Evolutionary conservation across 2,329 filamentous ascomycete species (phyloP).

Genomic region (Trichoderma afroharzianum): DNA sequence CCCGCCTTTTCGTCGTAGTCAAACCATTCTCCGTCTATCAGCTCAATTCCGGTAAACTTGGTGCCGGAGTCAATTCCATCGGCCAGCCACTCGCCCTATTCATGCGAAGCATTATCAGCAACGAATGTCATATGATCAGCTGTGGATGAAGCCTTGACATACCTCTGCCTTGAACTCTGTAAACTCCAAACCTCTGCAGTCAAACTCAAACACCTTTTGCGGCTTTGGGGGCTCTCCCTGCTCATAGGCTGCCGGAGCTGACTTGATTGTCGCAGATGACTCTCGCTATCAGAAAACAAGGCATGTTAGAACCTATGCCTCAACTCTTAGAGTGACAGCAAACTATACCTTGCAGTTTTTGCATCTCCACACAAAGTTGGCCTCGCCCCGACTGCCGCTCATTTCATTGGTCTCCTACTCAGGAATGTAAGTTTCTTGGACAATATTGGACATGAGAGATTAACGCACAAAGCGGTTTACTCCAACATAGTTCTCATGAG

Average conservation of each 20-base stretch:
- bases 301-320: background rate
- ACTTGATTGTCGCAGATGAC: conserved; percentile 79
- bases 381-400: conserved; percentile 88
- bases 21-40: conserved; percentile 92
- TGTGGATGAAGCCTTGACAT: conserved; percentile 21
- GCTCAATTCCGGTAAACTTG: conserved; percentile 77
- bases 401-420: conserved; percentile 83
- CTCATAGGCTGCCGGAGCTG: conserved; percentile 67
- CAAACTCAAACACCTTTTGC: conserved; percentile 81
- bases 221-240: conserved; percentile 68
- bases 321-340: rapidly evolving
- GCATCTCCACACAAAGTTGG: conserved; percentile 99
- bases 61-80: conserved; percentile 76
- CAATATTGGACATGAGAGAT: background rate
- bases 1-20: conserved; percentile 94
- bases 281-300: conserved; percentile 57
- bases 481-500: conserved; percentile 79
- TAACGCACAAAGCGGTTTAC: conserved; percentile 80
- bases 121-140: background rate
- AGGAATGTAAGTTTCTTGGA: conserved; percentile 13
- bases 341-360: conserved; percentile 84
- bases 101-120: background rate
- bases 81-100: conserved; percentile 82
- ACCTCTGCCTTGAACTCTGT: conserved; percentile 87
- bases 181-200: conserved; percentile 92